A percentile compares a stretch with the other conserved stretches of the same genome.
phyloP scores from a whole-genome alignment of 768 basidiomycete genomes.

The Ephemerocybe angulata region DNA sequence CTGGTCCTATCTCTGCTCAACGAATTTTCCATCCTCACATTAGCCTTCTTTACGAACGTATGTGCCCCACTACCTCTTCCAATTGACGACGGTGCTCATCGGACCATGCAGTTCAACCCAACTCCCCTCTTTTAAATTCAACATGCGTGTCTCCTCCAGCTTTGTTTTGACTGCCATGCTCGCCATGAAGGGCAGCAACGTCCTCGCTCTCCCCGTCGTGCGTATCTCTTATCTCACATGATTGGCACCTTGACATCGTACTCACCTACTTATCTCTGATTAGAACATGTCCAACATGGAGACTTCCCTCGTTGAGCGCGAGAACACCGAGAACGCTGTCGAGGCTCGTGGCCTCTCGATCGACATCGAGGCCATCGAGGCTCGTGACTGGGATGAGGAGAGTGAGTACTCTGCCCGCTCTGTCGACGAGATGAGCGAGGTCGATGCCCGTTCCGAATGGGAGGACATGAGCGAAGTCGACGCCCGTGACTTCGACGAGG shows the following conservation, averaged over 20 bases:
- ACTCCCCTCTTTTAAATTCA: conserved; percentile 3
- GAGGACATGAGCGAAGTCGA: neutral
- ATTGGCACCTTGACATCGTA: neutral
- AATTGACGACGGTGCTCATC: neutral
- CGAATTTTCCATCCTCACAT: neutral
- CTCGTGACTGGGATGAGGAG: neutral
- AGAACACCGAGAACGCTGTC: neutral
- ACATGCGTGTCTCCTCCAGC: conserved; percentile 11
- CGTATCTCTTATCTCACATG: neutral
- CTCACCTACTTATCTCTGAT: neutral
- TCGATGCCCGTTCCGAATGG: conserved; percentile 6
- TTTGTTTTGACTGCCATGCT: conserved; percentile 12
- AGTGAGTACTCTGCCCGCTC: neutral
- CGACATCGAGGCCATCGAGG: neutral
- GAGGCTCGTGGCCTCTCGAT: neutral
- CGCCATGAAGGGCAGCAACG: conserved; percentile 9
- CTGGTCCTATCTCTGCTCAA: conserved; percentile 9
- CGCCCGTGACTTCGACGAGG: neutral
- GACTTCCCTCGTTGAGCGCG: conserved; percentile 6
- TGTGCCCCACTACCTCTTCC: neutral
- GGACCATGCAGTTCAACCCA: neutral
- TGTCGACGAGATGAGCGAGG: neutral
- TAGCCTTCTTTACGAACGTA: neutral
- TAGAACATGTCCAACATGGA: neutral
- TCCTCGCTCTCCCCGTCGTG: conserved; percentile 9